Evolutionary conservation across 2,329 filamentous ascomycete genomes (phyloP), one percentile per base, ranked within the genome.

Genomic region (Nothophoma quercina): DNA sequence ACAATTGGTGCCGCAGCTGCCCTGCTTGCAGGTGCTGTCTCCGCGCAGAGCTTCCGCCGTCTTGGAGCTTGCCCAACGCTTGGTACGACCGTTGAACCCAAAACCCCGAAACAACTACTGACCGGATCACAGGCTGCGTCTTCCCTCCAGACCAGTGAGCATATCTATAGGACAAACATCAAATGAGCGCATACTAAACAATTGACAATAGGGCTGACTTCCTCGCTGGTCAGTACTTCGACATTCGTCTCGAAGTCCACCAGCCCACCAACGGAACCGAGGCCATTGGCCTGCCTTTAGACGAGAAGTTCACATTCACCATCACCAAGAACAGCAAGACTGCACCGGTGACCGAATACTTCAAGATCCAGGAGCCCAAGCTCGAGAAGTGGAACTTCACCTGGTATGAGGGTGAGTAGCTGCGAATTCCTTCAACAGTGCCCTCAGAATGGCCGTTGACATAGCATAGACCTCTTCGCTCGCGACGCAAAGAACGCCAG

Each of bases 201-300:
- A 56, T 44, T 40, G 26, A 16, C 19, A 40, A 15, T 55, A 83
- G 81, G 77, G 86, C 88, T 59, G 90, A 95, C 67, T 95, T 95
- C 77, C 82, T 96, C 1, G 87, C 90, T 5, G 90, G 90, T 10
- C 90, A 95, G 76, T 88, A 85, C 72, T 95, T 95, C 68, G 91
- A 95, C 70, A 87, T 96, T 58, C 87, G 90, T 54, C 83, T 93
- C 54, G 90, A 95, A 73, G 85, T 95, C 23, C 90, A 93, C 70
- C 89, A 89, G 8, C 90, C 90, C 5, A 81, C 88, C 69, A 95
- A 95, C 73, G 90, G 91, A 60, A 89, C 88, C 29, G 89, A 95
- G 74, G 87, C 87, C n/a, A 89, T 85, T 56, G 84, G 86, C 61
- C 75, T 83, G 51, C 85, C 85, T 53, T 86, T 89, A 12, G 89